phyloP scores from a whole-genome alignment of 257 asterid genomes.

The Primulina huaijiensis region DNA sequence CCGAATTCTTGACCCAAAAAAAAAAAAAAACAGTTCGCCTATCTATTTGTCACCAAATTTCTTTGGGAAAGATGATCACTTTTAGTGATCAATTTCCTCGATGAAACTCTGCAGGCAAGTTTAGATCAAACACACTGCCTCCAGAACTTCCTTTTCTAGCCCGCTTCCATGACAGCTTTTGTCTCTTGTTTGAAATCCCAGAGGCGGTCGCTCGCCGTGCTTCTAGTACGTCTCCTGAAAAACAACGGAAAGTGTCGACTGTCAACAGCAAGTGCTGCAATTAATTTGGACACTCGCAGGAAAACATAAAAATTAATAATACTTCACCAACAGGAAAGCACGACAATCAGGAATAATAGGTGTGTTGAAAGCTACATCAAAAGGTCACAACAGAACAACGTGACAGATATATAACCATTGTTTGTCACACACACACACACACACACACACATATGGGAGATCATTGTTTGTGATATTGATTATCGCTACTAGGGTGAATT shows the following conservation, averaged over 20 bases:
- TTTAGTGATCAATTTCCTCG: neutral
- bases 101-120: neutral
- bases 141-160: constrained; percentile 22
- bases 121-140: constrained; percentile 4
- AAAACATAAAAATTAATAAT: too few relatives aligned
- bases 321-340: too few relatives aligned
- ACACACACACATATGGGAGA: too few relatives aligned
- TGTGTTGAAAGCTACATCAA: too few relatives aligned
- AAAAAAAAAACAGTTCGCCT: too few relatives aligned
- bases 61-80: neutral
- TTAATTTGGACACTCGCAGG: too few relatives aligned
- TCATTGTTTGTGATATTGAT: neutral
- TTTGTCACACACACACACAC: too few relatives aligned
- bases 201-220: constrained; percentile 35
- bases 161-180: constrained; percentile 38
- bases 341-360: too few relatives aligned
- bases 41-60: too few relatives aligned
- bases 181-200: constrained; percentile 41
- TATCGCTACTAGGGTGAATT: too few relatives aligned
- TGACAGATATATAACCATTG: neutral
- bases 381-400: neutral
- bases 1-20: too few relatives aligned
- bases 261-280: too few relatives aligned
- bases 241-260: neutral
- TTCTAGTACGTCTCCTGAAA: constrained; percentile 31